Base-by-base conservation (phyloP, 2,329 filamentous ascomycete species). In the Fusarium hainanense region DNA sequence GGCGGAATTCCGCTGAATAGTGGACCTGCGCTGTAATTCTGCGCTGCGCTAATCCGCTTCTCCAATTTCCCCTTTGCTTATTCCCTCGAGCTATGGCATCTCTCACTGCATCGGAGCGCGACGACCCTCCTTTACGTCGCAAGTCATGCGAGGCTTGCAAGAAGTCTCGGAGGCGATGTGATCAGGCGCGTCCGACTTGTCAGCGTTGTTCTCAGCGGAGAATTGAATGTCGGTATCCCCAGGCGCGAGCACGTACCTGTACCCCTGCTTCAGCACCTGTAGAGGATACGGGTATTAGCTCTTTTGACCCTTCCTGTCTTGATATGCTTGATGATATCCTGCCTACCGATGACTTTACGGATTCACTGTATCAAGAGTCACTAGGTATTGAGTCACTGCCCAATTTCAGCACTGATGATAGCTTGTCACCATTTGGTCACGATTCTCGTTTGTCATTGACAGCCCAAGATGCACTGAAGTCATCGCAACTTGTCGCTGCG, bases 101-200 rank as follows among this genome's bases (percentile, higher is more conserved):
- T 10, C 27, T 16, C 11, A 43, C 42, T 14, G 11, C 14, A 7
- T 58, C 47, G 9, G 57, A 60, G n/a, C 57, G 42, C 18, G 21
- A 34, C 16, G 27, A 48, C 11, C 57, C 57, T 2, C 57, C 57
- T 11, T 21, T 54, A 6, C 20, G 57, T 16, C 57, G 52, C 6
- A 60, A 60, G 14, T 58, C 57, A 14, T 60, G 57, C 10, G 32
- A 60, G 2, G 52, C 57, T 3, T 60, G 57, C 1, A 60, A 58
- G 0, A 60, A 60, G 0, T 28, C 57, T 7, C 57, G 57, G 1
- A 25, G 57, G 13, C 21, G 57, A 42, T 60, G 57, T 20, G 57
- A 60, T 23, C 52, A 42, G 0, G 27, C 52, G 14, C 57, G 57
- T 16, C 57, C 57, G 3, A 42, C 42, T 2, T 60, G 57, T 20